Evolutionary conservation across 1,284 basidiomycete species (phyloP), one percentile per base, ranked within the genome.

Genomic region (Heterobasidion occidentale): DNA sequence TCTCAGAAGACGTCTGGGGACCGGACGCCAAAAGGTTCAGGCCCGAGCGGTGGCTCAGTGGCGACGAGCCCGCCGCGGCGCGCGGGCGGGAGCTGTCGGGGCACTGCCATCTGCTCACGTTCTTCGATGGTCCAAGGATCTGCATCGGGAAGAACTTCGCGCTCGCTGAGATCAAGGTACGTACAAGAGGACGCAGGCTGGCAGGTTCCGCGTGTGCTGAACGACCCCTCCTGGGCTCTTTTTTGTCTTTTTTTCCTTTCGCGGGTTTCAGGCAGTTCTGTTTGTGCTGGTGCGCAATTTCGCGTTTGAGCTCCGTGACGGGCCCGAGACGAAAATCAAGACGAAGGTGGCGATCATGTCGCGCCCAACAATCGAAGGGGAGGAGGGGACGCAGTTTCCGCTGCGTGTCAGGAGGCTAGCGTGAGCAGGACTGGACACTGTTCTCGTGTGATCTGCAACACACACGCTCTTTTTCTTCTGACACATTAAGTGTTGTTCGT

Each of bases 1-100:
- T 68, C 48, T 81, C 73, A 53, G 74, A 63, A 57, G 69, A 62
- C 36, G 66, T 83, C 35, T 86, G 82, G 75, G 79, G 66, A 48
- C 46, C 61, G 1, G 64, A 68, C 54, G 65, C 64, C 49, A 63
- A 56, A 51, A 62, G 62, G 45, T 68, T 68, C 63, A 54, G 54
- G 9, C 67, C 68, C 1, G 66, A 68, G 49, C 64, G 68, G 4
- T 69, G 68, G 67, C 58, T 70, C 9, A 58, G 53, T 5, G 58
- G 62, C 27, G 62, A 53, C 5, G 62, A 61, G 9, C 27, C 62
- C 7, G 57, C 53, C n/a, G 63, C 63, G n/a, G 54, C 59, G 48
- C 66, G 59, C 36, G 69, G 67, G 19, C 67, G 67, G 52, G 72
- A 75, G 54, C 58, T 77, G 3, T 71, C 72, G 56, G 75, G 74